Conservation (phyloP, 2,329 filamentous ascomycete genomes). For the Arthrobotrys sphaeroides region DNA sequence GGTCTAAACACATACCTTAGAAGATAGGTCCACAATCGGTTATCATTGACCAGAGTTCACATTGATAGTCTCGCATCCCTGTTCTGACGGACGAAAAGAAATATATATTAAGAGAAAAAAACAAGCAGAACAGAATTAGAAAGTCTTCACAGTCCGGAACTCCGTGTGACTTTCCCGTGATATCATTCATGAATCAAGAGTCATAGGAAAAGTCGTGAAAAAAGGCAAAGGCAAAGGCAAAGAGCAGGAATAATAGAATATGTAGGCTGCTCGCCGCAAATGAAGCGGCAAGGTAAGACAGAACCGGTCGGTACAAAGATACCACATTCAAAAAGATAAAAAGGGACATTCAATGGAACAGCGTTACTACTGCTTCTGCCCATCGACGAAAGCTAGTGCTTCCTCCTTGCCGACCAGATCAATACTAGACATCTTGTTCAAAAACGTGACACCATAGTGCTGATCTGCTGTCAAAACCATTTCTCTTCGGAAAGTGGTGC, state of each 20-base stretch:
- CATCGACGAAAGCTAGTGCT: conserved; percentile 92
- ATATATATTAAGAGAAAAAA: not conserved
- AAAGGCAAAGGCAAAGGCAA: not conserved
- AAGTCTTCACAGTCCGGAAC: conserved; percentile 53
- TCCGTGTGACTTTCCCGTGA: conserved; percentile 54
- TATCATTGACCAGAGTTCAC: too few species aligned
- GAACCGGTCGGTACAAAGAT: not conserved
- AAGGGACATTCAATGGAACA: conserved; percentile 53
- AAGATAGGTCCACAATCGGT: too few species aligned
- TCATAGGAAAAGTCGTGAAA: conserved; percentile 17
- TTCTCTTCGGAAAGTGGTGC: conserved; percentile 97
- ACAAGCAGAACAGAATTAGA: conserved; percentile 17
- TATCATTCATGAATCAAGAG: conserved; percentile 51
- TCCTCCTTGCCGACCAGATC: conserved; percentile 88
- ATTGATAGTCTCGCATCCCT: too few species aligned
- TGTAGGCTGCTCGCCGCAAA: not conserved
- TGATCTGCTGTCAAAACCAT: conserved; percentile 96
- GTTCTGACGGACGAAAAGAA: too few species aligned
- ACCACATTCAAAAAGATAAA: not conserved
- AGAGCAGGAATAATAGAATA: not conserved
- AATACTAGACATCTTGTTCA: conserved; percentile 92
- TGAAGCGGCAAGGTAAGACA: not conserved
- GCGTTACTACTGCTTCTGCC: conserved; percentile 66
- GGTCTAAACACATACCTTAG: too few species aligned
- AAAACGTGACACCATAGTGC: conserved; percentile 94